These are phyloP conservation scores for Discostella stelligera DNA, from an alignment of 352 stramenopile genomes.

Conservation along the genomic window DNA sequence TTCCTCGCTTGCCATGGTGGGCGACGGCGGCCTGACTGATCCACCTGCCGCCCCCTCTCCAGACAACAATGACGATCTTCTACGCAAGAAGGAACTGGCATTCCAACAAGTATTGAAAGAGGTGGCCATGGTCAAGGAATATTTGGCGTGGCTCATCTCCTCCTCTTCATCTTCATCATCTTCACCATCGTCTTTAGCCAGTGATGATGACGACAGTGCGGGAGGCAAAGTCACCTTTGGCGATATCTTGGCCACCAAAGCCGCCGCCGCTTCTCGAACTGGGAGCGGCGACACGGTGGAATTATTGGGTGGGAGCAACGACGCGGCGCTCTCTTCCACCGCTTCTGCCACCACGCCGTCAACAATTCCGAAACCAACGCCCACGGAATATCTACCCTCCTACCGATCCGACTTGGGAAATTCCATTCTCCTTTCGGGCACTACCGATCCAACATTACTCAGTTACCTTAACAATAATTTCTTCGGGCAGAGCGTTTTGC, in stretches of 20 bases:
- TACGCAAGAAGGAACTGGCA: conserved; percentile 7
- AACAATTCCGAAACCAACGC: neutral
- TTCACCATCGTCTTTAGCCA: too few species aligned
- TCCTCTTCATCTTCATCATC: neutral
- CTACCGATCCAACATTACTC: conserved; percentile 18
- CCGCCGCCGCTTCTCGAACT: neutral
- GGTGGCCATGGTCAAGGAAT: conserved; percentile 13
- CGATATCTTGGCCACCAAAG: neutral
- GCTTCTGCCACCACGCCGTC: neutral
- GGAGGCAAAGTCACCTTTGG: neutral
- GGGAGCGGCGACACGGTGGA: conserved; percentile 5
- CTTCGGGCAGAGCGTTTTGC: conserved; percentile 19
- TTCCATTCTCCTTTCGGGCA: conserved; percentile 26
- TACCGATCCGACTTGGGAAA: conserved; percentile 25
- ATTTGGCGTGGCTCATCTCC: conserved; percentile 8
- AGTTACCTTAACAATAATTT: conserved; percentile 35
- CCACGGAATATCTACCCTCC: conserved; percentile 16
- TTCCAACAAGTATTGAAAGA: conserved; percentile 22
- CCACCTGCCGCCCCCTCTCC: neutral
- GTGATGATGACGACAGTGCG: neutral
- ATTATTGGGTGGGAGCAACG: conserved; percentile 17
- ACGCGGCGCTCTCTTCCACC: neutral
- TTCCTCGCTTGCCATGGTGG: neutral
- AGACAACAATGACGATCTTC: conserved; percentile 7
- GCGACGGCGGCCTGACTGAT: neutral